Base-by-base conservation (phyloP, 805 yeast species). In the Kregervanrija delftensis region DNA sequence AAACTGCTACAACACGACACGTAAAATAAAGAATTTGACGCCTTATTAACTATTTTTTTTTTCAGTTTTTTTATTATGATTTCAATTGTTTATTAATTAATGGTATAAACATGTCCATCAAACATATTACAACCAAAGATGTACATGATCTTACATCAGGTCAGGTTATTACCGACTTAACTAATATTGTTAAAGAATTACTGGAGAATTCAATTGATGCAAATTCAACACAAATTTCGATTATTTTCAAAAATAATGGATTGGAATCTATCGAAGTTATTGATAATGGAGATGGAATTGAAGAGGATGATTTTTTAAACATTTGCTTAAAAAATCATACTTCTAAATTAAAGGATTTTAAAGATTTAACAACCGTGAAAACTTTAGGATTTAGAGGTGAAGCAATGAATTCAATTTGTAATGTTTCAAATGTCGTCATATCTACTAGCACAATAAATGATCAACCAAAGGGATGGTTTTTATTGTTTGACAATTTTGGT, bases 181-280 rank as follows among this genome's bases (percentile, higher is more conserved):
- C 77, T 0, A 79, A 91, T 0, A 84, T 86, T 0, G 80, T 84
- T 30, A 91, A 91, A 58, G 99, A 91, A 60, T 65, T 90, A 1
- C 71, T 93, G 2, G 99, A 91, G 56, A 91, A 91, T 59, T 68
- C 93, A 30, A 66, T 91, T 6, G 99, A 93, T 65, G 93, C 97
- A 0, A 62, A 72, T 16, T 75, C 93, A 9, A 69, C 76, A 0
- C 76, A 75, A 42, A 70, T 93, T 30, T 95, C 87, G 40, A 66
- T 91, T 12, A 66, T 67, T 2, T 78, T 91, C 54, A 71, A 70
- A 53, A 79, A 87, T 51, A 16, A 32, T 11, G 97, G 97, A 1
- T 52, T 82, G 9, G 89, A 82, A 33, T 69, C 79, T 0, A 64
- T 93, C 14, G 88, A 85, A 55, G 71, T 86, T 5, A 58, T 61